A percentile compares a stretch with the other conserved stretches of the same genome.
phyloP scores from a whole-genome alignment of 257 asterid species.

The Rhazya stricta region DNA sequence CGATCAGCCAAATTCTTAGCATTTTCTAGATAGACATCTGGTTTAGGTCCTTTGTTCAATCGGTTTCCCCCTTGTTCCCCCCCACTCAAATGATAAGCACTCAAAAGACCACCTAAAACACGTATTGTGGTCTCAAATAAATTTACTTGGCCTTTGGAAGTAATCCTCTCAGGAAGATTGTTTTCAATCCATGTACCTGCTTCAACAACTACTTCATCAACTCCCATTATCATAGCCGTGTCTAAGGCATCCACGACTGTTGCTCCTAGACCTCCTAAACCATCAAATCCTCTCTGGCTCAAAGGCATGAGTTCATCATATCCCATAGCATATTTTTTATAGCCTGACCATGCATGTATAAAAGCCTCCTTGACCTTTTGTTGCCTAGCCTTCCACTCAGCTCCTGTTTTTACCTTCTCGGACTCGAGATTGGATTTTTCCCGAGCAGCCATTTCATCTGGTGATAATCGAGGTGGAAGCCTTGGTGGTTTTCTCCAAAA shows the following conservation, averaged over 20 bases:
- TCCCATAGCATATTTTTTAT: conserved; percentile 70
- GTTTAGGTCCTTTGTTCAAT: conserved; percentile 58
- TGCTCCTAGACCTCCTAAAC: conserved; percentile 96
- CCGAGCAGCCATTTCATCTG: conserved; percentile 65
- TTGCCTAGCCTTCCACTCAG: conserved; percentile 65
- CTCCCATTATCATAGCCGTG: conserved; percentile 94
- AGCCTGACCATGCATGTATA: conserved; percentile 94
- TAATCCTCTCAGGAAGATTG: conserved; percentile 61
- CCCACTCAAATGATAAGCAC: conserved; percentile 91
- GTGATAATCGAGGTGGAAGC: conserved; percentile 83
- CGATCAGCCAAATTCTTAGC: conserved; percentile 88
- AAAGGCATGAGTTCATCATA: conserved; percentile 95
- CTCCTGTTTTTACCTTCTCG: conserved; percentile 30
- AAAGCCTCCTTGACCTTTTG: conserved; percentile 79
- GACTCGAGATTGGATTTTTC: conserved; percentile 36
- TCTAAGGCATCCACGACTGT: conserved; percentile 89
- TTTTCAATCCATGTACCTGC: conserved; percentile 91
- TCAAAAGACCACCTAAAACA: conserved; percentile 83
- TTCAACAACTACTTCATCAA: conserved; percentile 63
- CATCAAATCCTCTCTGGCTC: conserved; percentile 71
- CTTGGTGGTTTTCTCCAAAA: conserved; percentile 80
- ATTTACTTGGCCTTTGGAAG: conserved; percentile 79
- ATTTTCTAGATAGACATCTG: conserved; percentile 71
- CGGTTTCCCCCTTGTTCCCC: conserved; percentile 46
- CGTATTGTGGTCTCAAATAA: conserved; percentile 94